These are phyloP conservation scores for Clarireedia hainanense DNA, from an alignment of 2,329 filamentous ascomycete genomes.

Conservation along the genomic window DNA sequence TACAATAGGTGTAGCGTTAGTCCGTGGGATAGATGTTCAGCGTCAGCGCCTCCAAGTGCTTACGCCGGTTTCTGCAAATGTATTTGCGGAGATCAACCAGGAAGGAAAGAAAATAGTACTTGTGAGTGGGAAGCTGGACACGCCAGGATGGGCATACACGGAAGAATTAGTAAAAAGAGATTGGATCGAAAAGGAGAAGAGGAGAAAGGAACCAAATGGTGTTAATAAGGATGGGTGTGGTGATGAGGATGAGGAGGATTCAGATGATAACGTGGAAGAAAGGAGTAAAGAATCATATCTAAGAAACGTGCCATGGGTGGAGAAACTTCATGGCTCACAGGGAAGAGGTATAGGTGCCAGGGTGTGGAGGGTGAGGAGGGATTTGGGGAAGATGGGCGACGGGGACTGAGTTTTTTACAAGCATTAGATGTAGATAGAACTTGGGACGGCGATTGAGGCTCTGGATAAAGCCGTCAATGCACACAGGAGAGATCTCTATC, in stretches of 20 bases:
- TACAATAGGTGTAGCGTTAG: slow-evolving; percentile 55
- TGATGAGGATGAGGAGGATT: neutral
- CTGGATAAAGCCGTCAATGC: too few species aligned
- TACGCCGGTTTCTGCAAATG: slow-evolving; percentile 44
- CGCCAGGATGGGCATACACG: slow-evolving; percentile 61
- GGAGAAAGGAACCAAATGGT: slow-evolving; percentile 1
- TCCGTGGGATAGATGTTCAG: slow-evolving; percentile 59
- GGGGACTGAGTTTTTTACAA: neutral
- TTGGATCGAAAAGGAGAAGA: slow-evolving; percentile 10
- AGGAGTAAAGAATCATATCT: slow-evolving; percentile 14
- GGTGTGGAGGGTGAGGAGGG: slow-evolving; percentile 57
- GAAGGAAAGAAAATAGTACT: slow-evolving; percentile 48
- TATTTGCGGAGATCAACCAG: slow-evolving; percentile 34
- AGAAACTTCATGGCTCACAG: slow-evolving; percentile 46
- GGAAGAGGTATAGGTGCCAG: slow-evolving; percentile 49
- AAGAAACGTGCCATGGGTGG: slow-evolving; percentile 48
- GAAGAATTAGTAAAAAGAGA: slow-evolving; percentile 46
- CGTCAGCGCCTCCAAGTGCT: slow-evolving; percentile 53
- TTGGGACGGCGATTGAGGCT: too few species aligned
- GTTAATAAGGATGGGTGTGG: neutral
- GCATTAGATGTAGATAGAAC: too few species aligned
- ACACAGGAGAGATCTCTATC: too few species aligned
- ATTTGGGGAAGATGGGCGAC: slow-evolving; percentile 40
- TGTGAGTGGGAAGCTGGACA: slow-evolving; percentile 60
- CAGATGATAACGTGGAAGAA: neutral